These are phyloP conservation scores for Blastocladiella britannica DNA, from an alignment of 192 early-diverging fungal genomes.

Conservation along the genomic window DNA sequence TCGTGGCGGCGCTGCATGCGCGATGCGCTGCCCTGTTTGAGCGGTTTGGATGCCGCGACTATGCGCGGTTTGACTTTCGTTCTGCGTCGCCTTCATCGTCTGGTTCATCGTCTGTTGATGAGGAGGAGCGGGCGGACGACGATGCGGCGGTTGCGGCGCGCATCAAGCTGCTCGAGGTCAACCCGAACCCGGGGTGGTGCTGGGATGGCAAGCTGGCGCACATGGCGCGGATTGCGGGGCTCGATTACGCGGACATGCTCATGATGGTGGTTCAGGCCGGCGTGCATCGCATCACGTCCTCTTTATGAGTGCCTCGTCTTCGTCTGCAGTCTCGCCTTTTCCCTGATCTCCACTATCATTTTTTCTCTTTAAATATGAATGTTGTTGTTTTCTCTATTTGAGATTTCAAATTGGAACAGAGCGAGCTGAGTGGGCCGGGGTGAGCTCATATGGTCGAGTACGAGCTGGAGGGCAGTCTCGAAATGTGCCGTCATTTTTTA, in stretches of 20 bases:
- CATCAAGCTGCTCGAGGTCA: constrained; percentile 32
- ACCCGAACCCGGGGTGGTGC: constrained; percentile 38
- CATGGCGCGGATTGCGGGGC: constrained; percentile 24
- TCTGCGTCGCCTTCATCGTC: constrained; percentile 1
- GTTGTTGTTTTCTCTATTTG: no score
- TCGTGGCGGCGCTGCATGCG: constrained; percentile 7
- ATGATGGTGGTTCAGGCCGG: constrained; percentile 20
- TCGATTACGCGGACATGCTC: constrained; percentile 20
- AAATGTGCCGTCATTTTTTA: no score
- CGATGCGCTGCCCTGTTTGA: constrained; percentile 23
- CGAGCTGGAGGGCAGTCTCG: no score
- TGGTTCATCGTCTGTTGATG: neutral
- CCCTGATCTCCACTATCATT: no score
- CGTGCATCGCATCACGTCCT: neutral
- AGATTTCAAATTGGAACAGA: no score
- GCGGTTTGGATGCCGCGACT: constrained; percentile 28
- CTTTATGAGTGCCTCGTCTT: no score
- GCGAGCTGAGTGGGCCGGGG: no score
- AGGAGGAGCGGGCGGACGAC: constrained; percentile 6
- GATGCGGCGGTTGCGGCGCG: constrained; percentile 2
- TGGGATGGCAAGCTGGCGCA: constrained; percentile 36
- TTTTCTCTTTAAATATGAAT: no score
- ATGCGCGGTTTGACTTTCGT: constrained; percentile 31
- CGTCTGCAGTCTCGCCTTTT: no score
- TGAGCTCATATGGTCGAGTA: no score